phyloP scores from a whole-genome alignment of 768 basidiomycete species.

The Xerocomellus dryophilus region DNA sequence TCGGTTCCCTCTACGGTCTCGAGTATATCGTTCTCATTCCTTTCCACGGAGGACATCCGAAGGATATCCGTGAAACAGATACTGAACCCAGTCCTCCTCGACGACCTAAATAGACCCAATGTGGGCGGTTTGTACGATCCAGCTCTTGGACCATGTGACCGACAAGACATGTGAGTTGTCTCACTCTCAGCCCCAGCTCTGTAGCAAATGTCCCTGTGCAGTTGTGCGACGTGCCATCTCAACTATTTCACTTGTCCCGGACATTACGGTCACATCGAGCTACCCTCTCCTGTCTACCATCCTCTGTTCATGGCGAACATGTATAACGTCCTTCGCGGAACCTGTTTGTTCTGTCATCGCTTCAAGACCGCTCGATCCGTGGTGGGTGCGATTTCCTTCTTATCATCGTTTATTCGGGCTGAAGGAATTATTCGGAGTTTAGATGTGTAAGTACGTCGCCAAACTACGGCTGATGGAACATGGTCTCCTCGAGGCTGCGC shows the following conservation, averaged over 20 bases:
- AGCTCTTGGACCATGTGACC: conserved; percentile 85
- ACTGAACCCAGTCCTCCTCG: conserved; percentile 86
- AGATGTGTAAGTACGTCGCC: conserved; percentile 82
- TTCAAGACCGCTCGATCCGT: conserved; percentile 78
- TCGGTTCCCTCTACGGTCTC: conserved; percentile 83
- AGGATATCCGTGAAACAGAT: conserved; percentile 98
- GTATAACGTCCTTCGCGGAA: conserved; percentile 81
- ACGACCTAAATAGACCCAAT: conserved; percentile 91
- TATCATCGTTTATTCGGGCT: conserved; percentile 3
- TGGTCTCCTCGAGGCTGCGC: conserved; percentile 81
- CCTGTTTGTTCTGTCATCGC: conserved; percentile 91
- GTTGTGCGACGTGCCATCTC: conserved; percentile 90
- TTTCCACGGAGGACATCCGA: conserved; percentile 82
- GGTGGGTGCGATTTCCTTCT: conserved; percentile 42
- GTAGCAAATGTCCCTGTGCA: conserved; percentile 32
- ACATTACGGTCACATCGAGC: conserved; percentile 96
- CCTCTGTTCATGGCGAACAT: conserved; percentile 93
- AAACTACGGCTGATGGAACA: conserved; percentile 86
- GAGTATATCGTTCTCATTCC: conserved; percentile 89
- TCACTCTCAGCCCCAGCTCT: not conserved
- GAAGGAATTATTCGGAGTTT: conserved; percentile 9
- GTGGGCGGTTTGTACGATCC: conserved; percentile 93
- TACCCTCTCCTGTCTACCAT: conserved; percentile 93
- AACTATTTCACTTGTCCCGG: conserved; percentile 95
- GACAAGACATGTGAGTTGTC: conserved; percentile 80